These are phyloP conservation scores for Ballota nigra DNA, from an alignment of 257 asterid species.

Conservation along the genomic window DNA sequence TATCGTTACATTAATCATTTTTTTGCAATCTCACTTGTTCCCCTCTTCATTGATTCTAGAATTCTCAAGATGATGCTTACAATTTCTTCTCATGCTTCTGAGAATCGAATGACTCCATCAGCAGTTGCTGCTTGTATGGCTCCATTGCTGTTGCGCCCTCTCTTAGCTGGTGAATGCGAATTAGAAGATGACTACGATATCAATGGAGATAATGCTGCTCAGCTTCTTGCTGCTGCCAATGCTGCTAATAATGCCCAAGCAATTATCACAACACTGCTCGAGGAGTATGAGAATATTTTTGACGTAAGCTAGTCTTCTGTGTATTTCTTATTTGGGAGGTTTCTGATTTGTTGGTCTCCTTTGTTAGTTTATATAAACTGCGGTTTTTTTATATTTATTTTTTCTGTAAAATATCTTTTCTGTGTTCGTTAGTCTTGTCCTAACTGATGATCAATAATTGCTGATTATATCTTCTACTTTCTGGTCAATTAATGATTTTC, in stretches of 20 bases:
- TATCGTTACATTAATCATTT: conserved; percentile 15
- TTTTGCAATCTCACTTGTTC: conserved; percentile 20
- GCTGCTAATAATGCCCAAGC: conserved; percentile 98
- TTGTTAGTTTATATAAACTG: background rate
- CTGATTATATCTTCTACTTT: conserved; percentile 8
- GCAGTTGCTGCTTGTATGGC: conserved; percentile 99
- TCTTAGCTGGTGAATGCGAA: conserved; percentile 97
- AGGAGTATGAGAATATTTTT: conserved; percentile 82
- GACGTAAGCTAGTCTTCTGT: conserved; percentile 55
- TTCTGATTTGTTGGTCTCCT: background rate
- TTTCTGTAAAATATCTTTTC: background rate
- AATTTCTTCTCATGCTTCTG: conserved; percentile 74
- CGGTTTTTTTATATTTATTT: background rate
- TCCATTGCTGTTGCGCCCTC: conserved; percentile 94
- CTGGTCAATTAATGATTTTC: background rate
- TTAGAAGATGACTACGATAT: conserved; percentile 77
- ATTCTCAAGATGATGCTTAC: conserved; percentile 93
- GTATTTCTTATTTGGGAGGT: background rate
- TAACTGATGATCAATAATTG: background rate
- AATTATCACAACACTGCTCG: conserved; percentile 76
- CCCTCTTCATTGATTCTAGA: conserved; percentile 38
- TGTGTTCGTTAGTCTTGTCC: background rate
- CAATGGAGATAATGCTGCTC: conserved; percentile 91
- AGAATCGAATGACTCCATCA: conserved; percentile 89
- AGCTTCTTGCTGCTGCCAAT: conserved; percentile 97